These are phyloP conservation scores for Apiospora kogelbergensis DNA, from an alignment of 2,329 filamentous ascomycete species.

Conservation along the genomic window DNA sequence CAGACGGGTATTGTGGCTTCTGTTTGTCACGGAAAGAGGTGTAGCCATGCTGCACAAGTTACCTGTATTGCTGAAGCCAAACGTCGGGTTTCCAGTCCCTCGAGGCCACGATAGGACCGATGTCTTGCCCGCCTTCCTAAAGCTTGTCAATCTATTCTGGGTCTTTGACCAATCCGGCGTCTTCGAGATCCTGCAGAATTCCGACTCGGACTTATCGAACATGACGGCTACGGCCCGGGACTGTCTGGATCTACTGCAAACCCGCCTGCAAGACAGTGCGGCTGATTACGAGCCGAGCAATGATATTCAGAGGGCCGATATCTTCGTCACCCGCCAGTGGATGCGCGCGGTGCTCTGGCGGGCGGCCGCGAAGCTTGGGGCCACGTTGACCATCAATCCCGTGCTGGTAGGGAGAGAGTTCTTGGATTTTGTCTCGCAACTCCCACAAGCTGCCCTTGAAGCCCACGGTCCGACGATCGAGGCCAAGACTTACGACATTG, in stretches of 20 bases:
- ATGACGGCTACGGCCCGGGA: constrained; percentile 27
- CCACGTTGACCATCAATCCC: constrained; percentile 35
- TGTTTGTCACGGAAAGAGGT: constrained; percentile 50
- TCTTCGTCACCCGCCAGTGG: constrained; percentile 51
- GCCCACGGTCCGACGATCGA: constrained; percentile 50
- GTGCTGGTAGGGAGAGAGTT: constrained; percentile 47
- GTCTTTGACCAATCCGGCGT: constrained; percentile 49
- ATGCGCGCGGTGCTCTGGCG: constrained; percentile 51
- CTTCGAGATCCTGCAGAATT: constrained; percentile 45
- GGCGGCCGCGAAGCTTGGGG: constrained; percentile 32
- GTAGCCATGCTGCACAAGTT: constrained; percentile 51
- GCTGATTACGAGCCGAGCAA: constrained; percentile 40
- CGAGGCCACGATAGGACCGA: constrained; percentile 40
- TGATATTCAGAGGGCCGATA: constrained; percentile 48
- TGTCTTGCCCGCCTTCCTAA: constrained; percentile 48
- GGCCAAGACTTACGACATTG: constrained; percentile 48
- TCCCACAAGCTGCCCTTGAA: constrained; percentile 47
- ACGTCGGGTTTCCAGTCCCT: constrained; percentile 35
- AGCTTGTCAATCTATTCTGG: constrained; percentile 49
- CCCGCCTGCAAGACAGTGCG: constrained; percentile 40
- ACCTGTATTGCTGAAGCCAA: constrained; percentile 43
- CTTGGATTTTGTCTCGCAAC: constrained; percentile 39
- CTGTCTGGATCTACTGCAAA: constrained; percentile 40
- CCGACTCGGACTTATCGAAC: constrained; percentile 31
- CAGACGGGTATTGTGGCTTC: constrained; percentile 45